These are phyloP conservation scores for Fusarium sacchari DNA, from an alignment of 2,329 filamentous ascomycete genomes.

Conservation along the genomic window DNA sequence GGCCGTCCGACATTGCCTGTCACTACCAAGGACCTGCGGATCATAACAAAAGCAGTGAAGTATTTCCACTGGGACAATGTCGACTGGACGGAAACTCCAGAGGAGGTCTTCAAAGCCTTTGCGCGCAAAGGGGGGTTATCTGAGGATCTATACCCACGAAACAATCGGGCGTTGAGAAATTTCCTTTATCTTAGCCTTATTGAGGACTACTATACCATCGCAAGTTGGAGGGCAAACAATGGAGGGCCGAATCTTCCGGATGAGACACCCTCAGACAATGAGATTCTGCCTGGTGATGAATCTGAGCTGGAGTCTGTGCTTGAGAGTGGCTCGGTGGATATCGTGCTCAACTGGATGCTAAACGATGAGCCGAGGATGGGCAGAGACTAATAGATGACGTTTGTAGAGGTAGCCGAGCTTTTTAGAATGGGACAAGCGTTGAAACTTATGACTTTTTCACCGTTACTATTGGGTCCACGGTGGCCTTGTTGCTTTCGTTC, in stretches of 20 bases:
- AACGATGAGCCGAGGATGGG: no score
- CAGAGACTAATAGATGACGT: no score
- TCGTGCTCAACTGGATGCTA: no score
- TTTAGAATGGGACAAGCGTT: no score
- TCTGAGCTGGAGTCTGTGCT: no score
- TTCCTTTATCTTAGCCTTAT: no score
- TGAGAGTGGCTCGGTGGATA: background rate
- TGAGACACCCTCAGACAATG: background rate
- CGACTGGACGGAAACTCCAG: background rate
- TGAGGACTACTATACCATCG: no score
- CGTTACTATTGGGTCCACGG: no score
- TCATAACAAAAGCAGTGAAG: background rate
- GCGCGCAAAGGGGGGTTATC: background rate
- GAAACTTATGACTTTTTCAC: no score
- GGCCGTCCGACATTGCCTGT: background rate
- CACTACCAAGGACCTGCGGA: background rate
- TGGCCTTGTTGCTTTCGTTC: no score
- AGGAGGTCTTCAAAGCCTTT: background rate
- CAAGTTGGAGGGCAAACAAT: no score
- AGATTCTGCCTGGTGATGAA: background rate
- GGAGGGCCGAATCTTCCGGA: background rate
- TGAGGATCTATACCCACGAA: background rate
- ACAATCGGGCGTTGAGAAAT: background rate
- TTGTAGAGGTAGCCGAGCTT: no score
- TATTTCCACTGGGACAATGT: background rate